phyloP scores from a whole-genome alignment of 2,329 filamentous ascomycete species.

The Monosporascus sp. region DNA sequence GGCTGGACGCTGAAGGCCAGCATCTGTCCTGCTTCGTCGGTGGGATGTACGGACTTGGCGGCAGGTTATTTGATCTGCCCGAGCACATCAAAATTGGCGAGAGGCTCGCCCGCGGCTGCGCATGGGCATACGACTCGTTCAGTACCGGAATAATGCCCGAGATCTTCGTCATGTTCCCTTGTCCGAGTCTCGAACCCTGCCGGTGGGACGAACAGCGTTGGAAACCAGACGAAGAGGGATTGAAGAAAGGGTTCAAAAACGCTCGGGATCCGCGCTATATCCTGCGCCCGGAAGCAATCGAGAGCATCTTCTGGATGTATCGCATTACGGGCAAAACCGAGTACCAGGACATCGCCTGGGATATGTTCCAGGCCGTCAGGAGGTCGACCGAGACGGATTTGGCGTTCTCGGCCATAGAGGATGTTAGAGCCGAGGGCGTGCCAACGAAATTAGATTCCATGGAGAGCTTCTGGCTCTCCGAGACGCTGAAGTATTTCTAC shows the following conservation, averaged over 20 bases:
- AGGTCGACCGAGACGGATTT: slow-evolving; percentile 34
- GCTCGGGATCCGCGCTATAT: slow-evolving; percentile 40
- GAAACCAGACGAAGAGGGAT: slow-evolving; percentile 6
- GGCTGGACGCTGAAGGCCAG: not conserved
- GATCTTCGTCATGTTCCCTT: slow-evolving; percentile 38
- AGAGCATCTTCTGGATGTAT: slow-evolving; percentile 45
- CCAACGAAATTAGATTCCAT: slow-evolving; percentile 20
- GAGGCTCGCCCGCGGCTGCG: slow-evolving; percentile 44
- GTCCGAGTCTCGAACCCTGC: slow-evolving; percentile 26
- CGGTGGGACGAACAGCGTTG: slow-evolving; percentile 31
- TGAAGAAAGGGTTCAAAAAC: slow-evolving; percentile 57
- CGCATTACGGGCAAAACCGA: slow-evolving; percentile 38
- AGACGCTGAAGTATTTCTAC: slow-evolving; percentile 1
- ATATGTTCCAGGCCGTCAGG: slow-evolving; percentile 40
- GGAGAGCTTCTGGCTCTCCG: slow-evolving; percentile 2
- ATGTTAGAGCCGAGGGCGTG: slow-evolving; percentile 44
- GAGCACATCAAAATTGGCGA: slow-evolving; percentile 38
- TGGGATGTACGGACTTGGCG: slow-evolving; percentile 15
- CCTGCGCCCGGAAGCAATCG: slow-evolving; percentile 41
- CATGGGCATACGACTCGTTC: slow-evolving; percentile 48
- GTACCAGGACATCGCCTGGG: slow-evolving; percentile 44
- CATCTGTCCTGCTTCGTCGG: slow-evolving; percentile 1
- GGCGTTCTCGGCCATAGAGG: slow-evolving; percentile 38
- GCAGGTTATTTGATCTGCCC: slow-evolving; percentile 33
- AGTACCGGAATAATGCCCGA: slow-evolving; percentile 53